These are phyloP conservation scores for Neonectria magnoliae DNA, from an alignment of 2,329 filamentous ascomycete genomes.

Conservation along the genomic window DNA sequence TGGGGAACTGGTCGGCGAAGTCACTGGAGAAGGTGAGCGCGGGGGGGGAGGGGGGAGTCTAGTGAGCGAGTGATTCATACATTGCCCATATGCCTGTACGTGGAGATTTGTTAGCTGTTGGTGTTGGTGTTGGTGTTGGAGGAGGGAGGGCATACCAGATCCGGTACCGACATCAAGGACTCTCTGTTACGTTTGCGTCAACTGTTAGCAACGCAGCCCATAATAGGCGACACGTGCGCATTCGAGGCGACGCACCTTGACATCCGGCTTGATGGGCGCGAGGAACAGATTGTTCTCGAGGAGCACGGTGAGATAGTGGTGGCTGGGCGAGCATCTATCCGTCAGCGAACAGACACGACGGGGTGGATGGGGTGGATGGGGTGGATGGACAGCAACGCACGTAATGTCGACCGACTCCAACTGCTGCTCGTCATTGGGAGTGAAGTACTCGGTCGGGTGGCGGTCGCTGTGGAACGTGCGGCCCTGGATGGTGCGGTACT, in stretches of 20 bases:
- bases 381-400: slow-evolving; percentile 2
- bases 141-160: slow-evolving; percentile 22
- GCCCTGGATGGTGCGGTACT: slow-evolving; percentile 27
- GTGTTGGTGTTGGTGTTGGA: background rate
- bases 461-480: slow-evolving; percentile 26
- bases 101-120: background rate
- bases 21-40: slow-evolving; percentile 23
- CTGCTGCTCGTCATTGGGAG: slow-evolving; percentile 25
- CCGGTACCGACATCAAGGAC: slow-evolving; percentile 41
- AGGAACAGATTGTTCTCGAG: slow-evolving; percentile 34
- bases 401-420: slow-evolving; percentile 24
- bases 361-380: background rate
- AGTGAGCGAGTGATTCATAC: background rate
- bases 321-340: background rate
- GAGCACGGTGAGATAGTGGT: slow-evolving; percentile 34
- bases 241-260: slow-evolving; percentile 8
- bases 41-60: no score
- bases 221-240: background rate
- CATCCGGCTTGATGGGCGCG: slow-evolving; percentile 31
- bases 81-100: slow-evolving; percentile 24
- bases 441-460: slow-evolving; percentile 28
- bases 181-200: slow-evolving; percentile 16
- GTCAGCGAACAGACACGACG: background rate
- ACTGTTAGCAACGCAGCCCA: background rate
- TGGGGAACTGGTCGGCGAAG: slow-evolving; percentile 33